These are phyloP conservation scores for Boeremia exigua DNA, from an alignment of 2,329 filamentous ascomycete genomes.

Conservation along the genomic window DNA sequence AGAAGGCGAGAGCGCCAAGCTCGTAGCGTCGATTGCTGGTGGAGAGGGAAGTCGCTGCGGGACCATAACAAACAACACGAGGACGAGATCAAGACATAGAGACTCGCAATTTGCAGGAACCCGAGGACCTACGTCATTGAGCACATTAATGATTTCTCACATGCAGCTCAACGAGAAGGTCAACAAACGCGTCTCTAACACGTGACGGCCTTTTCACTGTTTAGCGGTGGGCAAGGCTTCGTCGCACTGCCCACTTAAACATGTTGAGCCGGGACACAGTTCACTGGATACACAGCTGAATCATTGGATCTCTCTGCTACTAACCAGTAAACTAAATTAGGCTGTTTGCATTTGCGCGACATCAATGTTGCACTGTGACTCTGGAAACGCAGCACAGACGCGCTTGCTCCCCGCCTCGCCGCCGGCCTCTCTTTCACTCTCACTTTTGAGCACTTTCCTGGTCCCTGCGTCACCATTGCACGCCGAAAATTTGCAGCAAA, in stretches of 20 bases:
- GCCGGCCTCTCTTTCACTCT: conserved; percentile 21
- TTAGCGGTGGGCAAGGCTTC: not conserved
- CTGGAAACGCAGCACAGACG: conserved; percentile 13
- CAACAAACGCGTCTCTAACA: conserved; percentile 7
- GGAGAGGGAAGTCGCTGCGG: conserved; percentile 22
- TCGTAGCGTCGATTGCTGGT: conserved; percentile 12
- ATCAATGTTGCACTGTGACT: conserved; percentile 18
- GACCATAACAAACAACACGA: conserved; percentile 26
- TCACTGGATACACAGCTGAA: not conserved
- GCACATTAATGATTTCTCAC: not conserved
- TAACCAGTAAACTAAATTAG: conserved; percentile 10
- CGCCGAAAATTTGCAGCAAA: conserved; percentile 16
- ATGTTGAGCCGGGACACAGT: not conserved
- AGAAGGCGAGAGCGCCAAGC: conserved; percentile 26
- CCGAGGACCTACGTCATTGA: conserved; percentile 8
- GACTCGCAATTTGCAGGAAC: not conserved
- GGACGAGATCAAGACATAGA: not conserved
- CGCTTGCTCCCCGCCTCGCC: not conserved
- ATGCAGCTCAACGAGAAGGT: not conserved
- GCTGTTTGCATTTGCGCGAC: conserved; percentile 25
- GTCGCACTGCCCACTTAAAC: conserved; percentile 1
- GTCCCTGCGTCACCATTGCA: conserved; percentile 11
- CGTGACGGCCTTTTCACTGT: conserved; percentile 25
- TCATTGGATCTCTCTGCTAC: not conserved
- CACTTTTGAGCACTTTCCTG: conserved; percentile 14